These are phyloP conservation scores for Elasticomyces elasticus DNA, from an alignment of 495 filamentous ascomycete genomes.

Conservation along the genomic window DNA sequence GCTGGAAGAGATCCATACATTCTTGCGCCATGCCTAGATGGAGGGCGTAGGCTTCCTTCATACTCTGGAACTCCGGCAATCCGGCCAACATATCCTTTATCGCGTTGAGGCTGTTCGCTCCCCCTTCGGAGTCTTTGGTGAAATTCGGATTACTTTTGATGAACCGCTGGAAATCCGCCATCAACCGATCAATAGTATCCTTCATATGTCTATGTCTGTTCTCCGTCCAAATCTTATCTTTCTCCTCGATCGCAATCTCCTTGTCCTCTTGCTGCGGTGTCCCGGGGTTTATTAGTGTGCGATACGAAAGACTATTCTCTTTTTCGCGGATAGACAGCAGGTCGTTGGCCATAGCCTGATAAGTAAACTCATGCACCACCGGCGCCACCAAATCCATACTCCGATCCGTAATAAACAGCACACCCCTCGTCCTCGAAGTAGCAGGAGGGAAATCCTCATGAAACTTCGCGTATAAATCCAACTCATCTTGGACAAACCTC, in stretches of 20 bases:
- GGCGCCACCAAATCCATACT: slow-evolving; percentile 86
- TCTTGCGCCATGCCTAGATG: slow-evolving; percentile 98
- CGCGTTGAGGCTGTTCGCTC: slow-evolving; percentile 66
- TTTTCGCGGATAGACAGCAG: slow-evolving; percentile 76
- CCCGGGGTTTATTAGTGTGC: slow-evolving; percentile 65
- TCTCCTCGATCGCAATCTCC: slow-evolving; percentile 80
- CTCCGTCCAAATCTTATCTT: slow-evolving; percentile 86
- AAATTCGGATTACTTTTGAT: slow-evolving; percentile 90
- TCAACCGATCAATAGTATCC: slow-evolving; percentile 87
- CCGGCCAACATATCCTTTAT: slow-evolving; percentile 97
- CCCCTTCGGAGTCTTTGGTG: slow-evolving; percentile 53
- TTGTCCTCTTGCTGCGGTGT: slow-evolving; percentile 58
- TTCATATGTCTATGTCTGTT: slow-evolving; percentile 96
- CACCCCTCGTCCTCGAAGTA: slow-evolving; percentile 66
- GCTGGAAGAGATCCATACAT: slow-evolving; percentile 84
- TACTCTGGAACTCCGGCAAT: slow-evolving; percentile 83
- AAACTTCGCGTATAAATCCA: slow-evolving; percentile 74
- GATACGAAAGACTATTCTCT: slow-evolving; percentile 80
- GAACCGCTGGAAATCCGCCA: slow-evolving; percentile 85
- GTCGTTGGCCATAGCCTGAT: slow-evolving; percentile 96
- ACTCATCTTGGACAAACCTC: slow-evolving; percentile 79
- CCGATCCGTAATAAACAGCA: slow-evolving; percentile 79
- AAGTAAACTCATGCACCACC: slow-evolving; percentile 90
- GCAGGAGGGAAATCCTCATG: slow-evolving; percentile 80
- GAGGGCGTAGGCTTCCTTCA: slow-evolving; percentile 89